Evolutionary conservation across 2,329 filamentous ascomycete species (phyloP), one percentile per base, ranked within the genome.

Genomic region (Fusarium falciforme): DNA sequence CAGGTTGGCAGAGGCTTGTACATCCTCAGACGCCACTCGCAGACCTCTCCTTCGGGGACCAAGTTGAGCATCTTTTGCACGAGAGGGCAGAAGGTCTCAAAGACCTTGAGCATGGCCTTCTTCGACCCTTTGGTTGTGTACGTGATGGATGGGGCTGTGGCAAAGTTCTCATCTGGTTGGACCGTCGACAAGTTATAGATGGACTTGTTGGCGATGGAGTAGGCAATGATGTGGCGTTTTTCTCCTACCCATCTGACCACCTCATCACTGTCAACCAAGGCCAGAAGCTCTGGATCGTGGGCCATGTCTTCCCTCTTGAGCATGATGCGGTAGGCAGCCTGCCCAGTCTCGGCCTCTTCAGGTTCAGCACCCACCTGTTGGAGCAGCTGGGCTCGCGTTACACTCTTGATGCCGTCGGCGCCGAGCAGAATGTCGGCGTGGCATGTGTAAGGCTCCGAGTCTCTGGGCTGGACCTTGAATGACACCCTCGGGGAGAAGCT

Each of bases 121-220:
- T 92, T 92, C 47, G 85, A 88, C 2, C 89, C 90, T 66, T 85
- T 88, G 9, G 89, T 92, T 3, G 90, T 92, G 79, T 92, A 93
- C 2, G 89, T 91, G 12, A 88, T 87, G 6, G 57, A 87, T 4
- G 74, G 73, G 0, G 75, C 76, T 5, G 72, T 76, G 2, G 89
- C 88, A 71, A 91, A 90, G 77, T 91, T 88, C 33, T 81, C 84
- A 67, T 91, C 89, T 0, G 90, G 89, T 70, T 92, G 90, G 1
- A 88, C 85, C 2, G 90, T 91, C 14, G 88, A 90, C 44, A 93
- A 81, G 81, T 93, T 93, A 84, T 93, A 93, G 66, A 93, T 89
- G 17, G 86, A 86, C 76, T 92, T 90, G 72, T 87, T 86, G 64
- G 88, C 86, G 33, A 93, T 87, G 0, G 91, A 87, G 76, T 93